Evolutionary conservation across 1,139 yeast species (phyloP), one percentile per base, ranked within the genome.

Genomic region (Debaryomyces psychrophilus): DNA sequence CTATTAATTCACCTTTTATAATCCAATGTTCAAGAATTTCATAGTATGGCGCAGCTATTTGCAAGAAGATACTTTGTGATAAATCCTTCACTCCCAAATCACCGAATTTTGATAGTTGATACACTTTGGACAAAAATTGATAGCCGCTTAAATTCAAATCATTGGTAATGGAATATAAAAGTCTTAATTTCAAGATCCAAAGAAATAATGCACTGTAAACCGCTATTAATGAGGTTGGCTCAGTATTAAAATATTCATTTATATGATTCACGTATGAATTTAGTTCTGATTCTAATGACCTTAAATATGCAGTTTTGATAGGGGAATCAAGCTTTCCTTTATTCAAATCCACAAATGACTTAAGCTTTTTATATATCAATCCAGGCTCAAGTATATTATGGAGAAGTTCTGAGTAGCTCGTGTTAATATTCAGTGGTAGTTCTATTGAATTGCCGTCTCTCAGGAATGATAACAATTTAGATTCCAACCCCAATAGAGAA

Each of bases 351-450:
- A 74, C 58, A 27, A 62, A 62, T 1, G 51, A 45, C 9, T 63
- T 62, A 34, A 88, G 62, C 45, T 68, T 65, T 47, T 76, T 76
- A 65, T 81, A 88, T 6, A 90, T 67, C 37, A 92, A 65, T 0
- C 90, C 95, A 1, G 90, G 85, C 61, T 92, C 97, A 39, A 87
- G 68, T 1, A 88, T 67, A 42, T 74, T 68, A 46, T 78, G 81
- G 29, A 89, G 62, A 22, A 85, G 56, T 0, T 84, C 82, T 34
- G 86, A 73, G 31, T 81, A 70, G 18, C 92, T 81, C 50, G 77
- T 78, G 20, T 83, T 79, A 9, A 88, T 63, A 31, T 71, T 66
- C 0, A 67, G 54, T 0, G 95, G 90, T 8, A 88, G 61, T 35
- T 64, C 67, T 6, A 69, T 55, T 11, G 69, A 61, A 17, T 55